Evolutionary conservation across 768 basidiomycete species (phyloP).

Genomic region (Infundibulicybe gibba): DNA sequence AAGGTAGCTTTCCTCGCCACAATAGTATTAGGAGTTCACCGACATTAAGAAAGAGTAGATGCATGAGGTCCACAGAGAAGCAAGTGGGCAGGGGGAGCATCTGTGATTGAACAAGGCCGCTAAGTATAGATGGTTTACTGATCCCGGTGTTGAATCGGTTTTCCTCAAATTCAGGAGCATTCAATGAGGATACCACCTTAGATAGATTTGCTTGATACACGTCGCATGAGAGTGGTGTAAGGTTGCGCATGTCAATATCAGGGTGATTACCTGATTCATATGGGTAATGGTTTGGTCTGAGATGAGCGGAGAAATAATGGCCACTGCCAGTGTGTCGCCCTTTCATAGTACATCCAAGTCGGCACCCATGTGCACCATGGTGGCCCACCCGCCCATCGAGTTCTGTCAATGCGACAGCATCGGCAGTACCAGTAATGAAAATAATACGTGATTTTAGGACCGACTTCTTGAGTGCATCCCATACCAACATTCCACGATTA

Average conservation of each 20-base stretch:
- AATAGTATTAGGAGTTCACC: neutral
- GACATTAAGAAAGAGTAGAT: neutral
- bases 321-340: slow-evolving; percentile 19
- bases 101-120: neutral
- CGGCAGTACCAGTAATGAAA: slow-evolving; percentile 12
- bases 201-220: neutral
- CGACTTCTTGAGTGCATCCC: slow-evolving; percentile 10
- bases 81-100: neutral
- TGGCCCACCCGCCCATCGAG: slow-evolving; percentile 25
- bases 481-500: slow-evolving; percentile 13
- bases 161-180: neutral
- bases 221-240: neutral
- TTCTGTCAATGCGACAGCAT: slow-evolving; percentile 18
- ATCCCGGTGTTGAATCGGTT: neutral
- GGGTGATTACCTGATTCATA: slow-evolving; percentile 13
- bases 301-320: slow-evolving; percentile 24
- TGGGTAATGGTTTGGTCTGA: slow-evolving; percentile 14
- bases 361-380: slow-evolving; percentile 27
- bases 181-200: neutral
- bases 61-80: neutral
- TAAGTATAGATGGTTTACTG: neutral
- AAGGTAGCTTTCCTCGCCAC: neutral
- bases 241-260: neutral
- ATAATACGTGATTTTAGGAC: slow-evolving; percentile 9
- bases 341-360: slow-evolving; percentile 21